Base-by-base conservation (phyloP, 768 basidiomycete species). In the Lentinula sp. region DNA sequence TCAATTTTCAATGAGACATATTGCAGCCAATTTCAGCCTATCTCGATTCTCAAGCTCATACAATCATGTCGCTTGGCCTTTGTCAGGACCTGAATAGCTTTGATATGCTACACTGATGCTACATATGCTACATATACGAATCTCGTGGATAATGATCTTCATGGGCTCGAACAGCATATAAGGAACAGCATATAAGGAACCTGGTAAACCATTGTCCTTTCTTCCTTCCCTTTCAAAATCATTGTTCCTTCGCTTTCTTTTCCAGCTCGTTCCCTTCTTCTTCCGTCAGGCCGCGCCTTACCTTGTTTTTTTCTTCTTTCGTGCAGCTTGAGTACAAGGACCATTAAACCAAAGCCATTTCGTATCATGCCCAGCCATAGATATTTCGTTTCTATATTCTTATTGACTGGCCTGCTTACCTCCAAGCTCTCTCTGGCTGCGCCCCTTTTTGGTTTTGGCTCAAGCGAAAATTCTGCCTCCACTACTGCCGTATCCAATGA, bases 401-500 rank as follows among this genome's bases (percentile, higher is more conserved):
- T 41, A 28, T 50, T 28, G 16, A 9, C 48, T n/a, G 18, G 36
- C 33, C 46, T 60, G 18, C 48, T 60, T 37, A 32, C 49, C 16
- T 41, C 50, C 20, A 35, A 50, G 23, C 49, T 41, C 35, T 32
- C 48, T 36, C 20, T 60, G 13, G 50, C 59, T 18, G 49, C 59
- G 20, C 59, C 59, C 7, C 16, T 60, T 15, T 51, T 60, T 28
- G 59, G 52, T 39, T 50, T 60, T 45, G 37, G 52, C 32, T 57
- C 48, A 42, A 54, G 51, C 45, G 52, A 60, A 43, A 54, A 58
- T 45, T 58, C 61, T 39, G 60, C 54, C 1, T 13, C 48, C 28
- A 57, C 63, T 8, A 62, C 56, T 15, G 32, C 54, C 43, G 60
- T 64, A 12, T 61, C 60, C n/a, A 48, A 61, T 18, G 60, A 35